Evolutionary conservation across 148 eudicot genomes (phyloP).

Genomic region (Arbutus unedo): DNA sequence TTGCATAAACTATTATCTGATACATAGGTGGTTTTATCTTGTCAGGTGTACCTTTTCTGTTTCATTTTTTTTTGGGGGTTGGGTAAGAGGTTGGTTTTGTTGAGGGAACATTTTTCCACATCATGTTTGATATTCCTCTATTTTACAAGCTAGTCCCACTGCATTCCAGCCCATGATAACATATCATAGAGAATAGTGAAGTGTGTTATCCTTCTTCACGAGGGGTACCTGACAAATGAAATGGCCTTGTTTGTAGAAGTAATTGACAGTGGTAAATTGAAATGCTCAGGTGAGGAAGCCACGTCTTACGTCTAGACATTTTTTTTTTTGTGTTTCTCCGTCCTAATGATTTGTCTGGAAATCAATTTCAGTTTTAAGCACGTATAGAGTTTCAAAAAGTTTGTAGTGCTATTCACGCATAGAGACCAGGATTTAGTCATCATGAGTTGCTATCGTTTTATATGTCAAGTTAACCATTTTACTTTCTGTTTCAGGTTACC

Average conservation of each 20-base stretch:
- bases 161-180: not conserved
- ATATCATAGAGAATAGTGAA: not conserved
- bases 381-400: not conserved
- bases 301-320: not conserved
- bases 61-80: not conserved
- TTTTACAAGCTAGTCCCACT: not conserved
- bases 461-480: not conserved
- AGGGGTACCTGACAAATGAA: not conserved
- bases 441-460: not conserved
- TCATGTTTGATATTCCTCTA: constrained; percentile 1
- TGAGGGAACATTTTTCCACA: not conserved
- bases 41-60: not conserved
- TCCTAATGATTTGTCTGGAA: not conserved
- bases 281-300: not conserved
- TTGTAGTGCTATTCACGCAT: not conserved
- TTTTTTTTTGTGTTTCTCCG: not conserved
- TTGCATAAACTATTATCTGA: not conserved
- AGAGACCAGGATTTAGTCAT: not conserved
- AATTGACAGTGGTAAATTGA: not conserved
- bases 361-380: not conserved
- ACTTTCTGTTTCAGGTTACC: constrained; percentile 60
- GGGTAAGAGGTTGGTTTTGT: not conserved
- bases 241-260: not conserved
- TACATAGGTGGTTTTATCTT: not conserved
- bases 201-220: not conserved